phyloP scores from a whole-genome alignment of 140 eudicot species.

The Anethum foeniculum region DNA sequence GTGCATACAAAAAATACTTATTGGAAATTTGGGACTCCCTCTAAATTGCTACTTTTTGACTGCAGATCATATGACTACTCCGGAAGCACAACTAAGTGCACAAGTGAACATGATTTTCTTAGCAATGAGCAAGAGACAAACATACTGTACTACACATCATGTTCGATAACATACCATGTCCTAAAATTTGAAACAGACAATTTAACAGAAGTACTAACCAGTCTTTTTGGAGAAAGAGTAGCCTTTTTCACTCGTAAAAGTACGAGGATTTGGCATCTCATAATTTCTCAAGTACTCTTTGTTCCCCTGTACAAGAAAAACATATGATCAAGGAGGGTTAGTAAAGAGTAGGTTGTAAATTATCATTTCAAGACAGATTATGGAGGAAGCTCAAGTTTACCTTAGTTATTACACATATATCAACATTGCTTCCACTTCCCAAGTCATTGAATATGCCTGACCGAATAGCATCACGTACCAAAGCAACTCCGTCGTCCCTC shows the following conservation, averaged over 20 bases:
- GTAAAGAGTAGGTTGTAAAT: not conserved
- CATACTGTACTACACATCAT: not conserved
- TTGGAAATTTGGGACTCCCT: not conserved
- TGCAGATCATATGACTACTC: not conserved
- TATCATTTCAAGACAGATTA: not conserved
- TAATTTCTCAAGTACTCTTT: slow-evolving; percentile 69
- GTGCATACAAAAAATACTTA: not conserved
- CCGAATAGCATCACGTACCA: slow-evolving; percentile 77
- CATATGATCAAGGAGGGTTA: not conserved
- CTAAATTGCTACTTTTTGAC: not conserved
- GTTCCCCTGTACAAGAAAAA: slow-evolving; percentile 43
- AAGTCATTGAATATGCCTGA: slow-evolving; percentile 83
- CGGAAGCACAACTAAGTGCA: not conserved
- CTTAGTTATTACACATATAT: slow-evolving; percentile 80
- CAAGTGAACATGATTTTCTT: not conserved
- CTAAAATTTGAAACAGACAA: not conserved
- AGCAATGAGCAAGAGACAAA: not conserved
- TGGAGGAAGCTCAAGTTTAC: slow-evolving; percentile 26
- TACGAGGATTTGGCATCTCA: slow-evolving; percentile 78
- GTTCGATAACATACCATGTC: not conserved
- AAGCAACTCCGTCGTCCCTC: slow-evolving; percentile 80
- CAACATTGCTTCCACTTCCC: slow-evolving; percentile 96
- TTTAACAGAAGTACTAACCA: slow-evolving; percentile 35
- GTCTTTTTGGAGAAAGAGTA: slow-evolving; percentile 76
- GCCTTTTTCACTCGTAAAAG: slow-evolving; percentile 65